Evolutionary conservation across 1,139 yeast species (phyloP).

Genomic region (Zygosaccharomyces sapae): DNA sequence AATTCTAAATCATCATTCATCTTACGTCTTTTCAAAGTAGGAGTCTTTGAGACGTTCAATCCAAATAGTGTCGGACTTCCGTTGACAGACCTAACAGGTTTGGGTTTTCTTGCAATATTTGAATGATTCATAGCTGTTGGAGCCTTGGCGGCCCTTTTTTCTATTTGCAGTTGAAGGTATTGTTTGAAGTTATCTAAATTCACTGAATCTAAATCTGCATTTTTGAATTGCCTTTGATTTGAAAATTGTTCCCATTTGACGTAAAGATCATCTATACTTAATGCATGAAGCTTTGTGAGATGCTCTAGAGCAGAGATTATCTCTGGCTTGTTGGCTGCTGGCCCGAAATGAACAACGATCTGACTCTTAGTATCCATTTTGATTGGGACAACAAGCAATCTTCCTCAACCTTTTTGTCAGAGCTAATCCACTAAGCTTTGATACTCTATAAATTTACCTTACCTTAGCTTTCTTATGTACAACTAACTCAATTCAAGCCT

Average conservation of each 20-base stretch:
- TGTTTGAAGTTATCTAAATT: slow-evolving; percentile 45
- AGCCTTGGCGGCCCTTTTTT: slow-evolving; percentile 36
- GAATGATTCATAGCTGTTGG: slow-evolving; percentile 12
- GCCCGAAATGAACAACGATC: slow-evolving; percentile 46
- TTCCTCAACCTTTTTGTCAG: neutral
- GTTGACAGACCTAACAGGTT: slow-evolving; percentile 35
- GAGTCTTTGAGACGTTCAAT: slow-evolving; percentile 40
- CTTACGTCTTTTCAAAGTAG: slow-evolving; percentile 40
- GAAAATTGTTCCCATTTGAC: slow-evolving; percentile 87
- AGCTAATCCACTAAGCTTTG: neutral
- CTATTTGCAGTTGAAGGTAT: slow-evolving; percentile 58
- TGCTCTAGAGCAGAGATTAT: slow-evolving; percentile 44
- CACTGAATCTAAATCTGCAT: slow-evolving; percentile 43
- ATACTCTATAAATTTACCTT: slow-evolving; percentile 2
- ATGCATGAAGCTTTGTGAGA: slow-evolving; percentile 46
- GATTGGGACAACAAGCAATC: neutral
- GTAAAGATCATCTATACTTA: slow-evolving; percentile 61
- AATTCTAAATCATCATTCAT: slow-evolving; percentile 13
- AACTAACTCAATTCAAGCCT: neutral
- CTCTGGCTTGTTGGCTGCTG: slow-evolving; percentile 43
- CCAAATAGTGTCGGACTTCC: slow-evolving; percentile 38
- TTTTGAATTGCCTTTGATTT: slow-evolving; percentile 50
- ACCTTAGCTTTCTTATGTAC: neutral
- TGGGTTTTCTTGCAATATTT: slow-evolving; percentile 34
- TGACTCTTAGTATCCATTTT: slow-evolving; percentile 30